Conservation (phyloP, 1,284 basidiomycete species). For the Tremellales sp. region DNA sequence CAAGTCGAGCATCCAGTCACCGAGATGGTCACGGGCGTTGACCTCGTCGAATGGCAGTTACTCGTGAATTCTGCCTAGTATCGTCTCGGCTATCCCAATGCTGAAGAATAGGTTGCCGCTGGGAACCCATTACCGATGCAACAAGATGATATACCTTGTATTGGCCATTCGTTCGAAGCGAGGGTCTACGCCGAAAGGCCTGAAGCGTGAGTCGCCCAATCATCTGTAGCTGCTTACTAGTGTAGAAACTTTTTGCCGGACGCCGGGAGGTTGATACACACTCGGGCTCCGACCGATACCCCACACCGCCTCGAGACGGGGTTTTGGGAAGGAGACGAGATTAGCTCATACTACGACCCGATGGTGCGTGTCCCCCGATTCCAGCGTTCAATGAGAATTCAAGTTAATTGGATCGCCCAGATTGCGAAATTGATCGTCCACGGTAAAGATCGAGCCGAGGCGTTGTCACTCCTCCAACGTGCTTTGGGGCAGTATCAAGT, state of each 20-base stretch:
- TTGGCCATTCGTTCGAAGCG: constrained; percentile 91
- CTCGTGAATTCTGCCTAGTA: constrained; percentile 53
- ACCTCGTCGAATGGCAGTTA: constrained; percentile 92
- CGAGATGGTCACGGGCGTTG: constrained; percentile 88
- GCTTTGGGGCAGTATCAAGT: constrained; percentile 85
- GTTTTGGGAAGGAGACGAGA: constrained; percentile 77
- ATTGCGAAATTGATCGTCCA: constrained; percentile 70
- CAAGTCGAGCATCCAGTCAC: constrained; percentile 95
- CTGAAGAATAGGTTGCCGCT: constrained; percentile 63
- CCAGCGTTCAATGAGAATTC: neutral
- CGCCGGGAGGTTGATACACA: constrained; percentile 73
- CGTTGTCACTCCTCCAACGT: constrained; percentile 69
- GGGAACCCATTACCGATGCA: constrained; percentile 76
- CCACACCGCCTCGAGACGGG: constrained; percentile 88
- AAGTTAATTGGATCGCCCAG: constrained; percentile 13
- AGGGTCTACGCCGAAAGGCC: constrained; percentile 97
- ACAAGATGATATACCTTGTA: constrained; percentile 73
- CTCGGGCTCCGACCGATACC: constrained; percentile 54
- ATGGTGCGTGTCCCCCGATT: constrained; percentile 70
- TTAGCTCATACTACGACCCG: constrained; percentile 89
- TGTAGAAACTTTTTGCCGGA: constrained; percentile 79
- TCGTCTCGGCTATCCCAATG: neutral
- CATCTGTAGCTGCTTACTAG: neutral
- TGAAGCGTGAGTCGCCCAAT: constrained; percentile 54
- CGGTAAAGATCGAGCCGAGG: constrained; percentile 79